Percentiles rank a stretch among this genome's conserved stretches.
Conservation (phyloP, 306 rosid species). For the Cicer pinnatifidum region DNA sequence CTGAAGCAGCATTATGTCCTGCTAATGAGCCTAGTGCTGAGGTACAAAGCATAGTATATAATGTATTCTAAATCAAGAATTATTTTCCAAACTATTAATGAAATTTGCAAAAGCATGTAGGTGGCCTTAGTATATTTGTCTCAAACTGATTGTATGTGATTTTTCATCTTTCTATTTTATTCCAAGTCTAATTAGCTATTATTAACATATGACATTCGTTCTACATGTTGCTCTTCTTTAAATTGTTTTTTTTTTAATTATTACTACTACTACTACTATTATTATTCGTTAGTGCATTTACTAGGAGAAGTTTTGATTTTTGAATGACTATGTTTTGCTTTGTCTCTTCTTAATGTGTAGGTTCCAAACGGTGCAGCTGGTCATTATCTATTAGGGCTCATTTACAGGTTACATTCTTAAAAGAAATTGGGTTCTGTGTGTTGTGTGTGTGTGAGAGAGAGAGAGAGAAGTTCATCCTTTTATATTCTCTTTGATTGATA, state of each 20-base stretch:
- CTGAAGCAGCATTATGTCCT: slow-evolving; percentile 90
- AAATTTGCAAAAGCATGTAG: not conserved
- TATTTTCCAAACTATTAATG: not conserved
- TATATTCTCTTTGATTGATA: slow-evolving; percentile 13
- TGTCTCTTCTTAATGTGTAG: slow-evolving; percentile 54
- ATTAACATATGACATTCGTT: slow-evolving; percentile 14
- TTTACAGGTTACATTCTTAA: slow-evolving; percentile 70
- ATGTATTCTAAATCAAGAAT: not conserved
- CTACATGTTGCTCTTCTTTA: slow-evolving; percentile 20
- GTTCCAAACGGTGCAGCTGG: slow-evolving; percentile 99
- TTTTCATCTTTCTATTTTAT: slow-evolving; percentile 16
- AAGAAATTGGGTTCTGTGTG: slow-evolving; percentile 7
- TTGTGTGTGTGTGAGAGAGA: not conserved
- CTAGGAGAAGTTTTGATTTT: slow-evolving; percentile 11
- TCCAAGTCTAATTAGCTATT: slow-evolving; percentile 20
- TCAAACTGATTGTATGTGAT: not conserved
- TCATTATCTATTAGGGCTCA: slow-evolving; percentile 89
- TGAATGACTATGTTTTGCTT: slow-evolving; percentile 40
- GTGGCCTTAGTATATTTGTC: not conserved
- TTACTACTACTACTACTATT: not conserved
- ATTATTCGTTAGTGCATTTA: slow-evolving; percentile 23
- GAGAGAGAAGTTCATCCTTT: slow-evolving; percentile 10
- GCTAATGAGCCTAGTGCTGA: slow-evolving; percentile 80
- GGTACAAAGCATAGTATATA: slow-evolving; percentile 53
- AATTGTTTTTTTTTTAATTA: not conserved